Base-by-base conservation (phyloP, 768 basidiomycete genomes). In the Pholiota microspora region DNA sequence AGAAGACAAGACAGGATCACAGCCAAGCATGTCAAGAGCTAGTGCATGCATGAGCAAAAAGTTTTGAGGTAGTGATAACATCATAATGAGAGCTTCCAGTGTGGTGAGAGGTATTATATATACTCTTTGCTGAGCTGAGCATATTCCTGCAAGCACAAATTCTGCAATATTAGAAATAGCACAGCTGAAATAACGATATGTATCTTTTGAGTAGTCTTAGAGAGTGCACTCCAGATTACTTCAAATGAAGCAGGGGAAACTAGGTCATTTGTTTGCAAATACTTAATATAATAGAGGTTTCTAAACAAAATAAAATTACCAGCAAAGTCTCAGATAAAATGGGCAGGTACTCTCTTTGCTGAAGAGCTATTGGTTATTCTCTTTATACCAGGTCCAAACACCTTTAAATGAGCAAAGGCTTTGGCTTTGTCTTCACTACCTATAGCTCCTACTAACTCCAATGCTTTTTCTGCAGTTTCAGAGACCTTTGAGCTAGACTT, bases 261-360 rank as follows among this genome's bases (percentile, higher is more conserved):
- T 2, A 49, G 49, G 7, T 56, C 49, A 8, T 56, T 50, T 12
- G 48, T 50, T 16, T 51, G 27, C 49, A 56, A 28, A 36, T 9
- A 56, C 13, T 56, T 32, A 6, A 56, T 56, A 24, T 50, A 56
- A 24, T 32, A 56, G 10, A 56, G 44, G 25, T 56, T 56, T 50
- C 49, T 51, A 27, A 8, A 18, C 23, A 31, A n/a, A n/a, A n/a
- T n/a, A n/a, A n/a, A n/a, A n/a, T n/a, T n/a, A n/a, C n/a, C n/a
- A n/a, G n/a, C n/a, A 36, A n/a, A 7, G 21, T 13, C 6, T 45
- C 32, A 46, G 53, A n/a, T n/a, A 44, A 45, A 35, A 34, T 21
- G 29, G 23, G 10, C 23, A 51, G 9, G 31, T 12, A 51, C 49
- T 36, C 38, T 29, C 38, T 52, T 42, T 52, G 51, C 51, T 12